Base-by-base conservation (phyloP, 306 rosid genomes). In the Cyamopsis tetragonoloba region DNA sequence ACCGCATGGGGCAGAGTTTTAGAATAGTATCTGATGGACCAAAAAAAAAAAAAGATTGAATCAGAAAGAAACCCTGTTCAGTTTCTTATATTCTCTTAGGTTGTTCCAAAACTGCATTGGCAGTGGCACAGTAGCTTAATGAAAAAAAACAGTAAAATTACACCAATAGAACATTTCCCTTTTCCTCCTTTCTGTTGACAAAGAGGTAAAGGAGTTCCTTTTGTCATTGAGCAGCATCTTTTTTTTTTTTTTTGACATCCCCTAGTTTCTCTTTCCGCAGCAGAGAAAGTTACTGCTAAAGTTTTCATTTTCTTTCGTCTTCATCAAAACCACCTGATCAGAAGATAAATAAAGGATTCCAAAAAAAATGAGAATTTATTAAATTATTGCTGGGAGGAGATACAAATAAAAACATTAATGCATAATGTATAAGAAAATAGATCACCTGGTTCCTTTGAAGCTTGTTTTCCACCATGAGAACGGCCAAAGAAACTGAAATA, bases 91-190 rank as follows among this genome's bases (percentile, higher is more conserved):
- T 66, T 68, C 67, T 68, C 71, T 62, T 41, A 44, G 62, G 81
- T 79, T 79, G 84, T 82, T 83, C 64, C 84, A 79, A n/a, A 75
- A 80, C 83, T 80, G 82, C 87, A 74, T 73, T 85, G 86, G 77
- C 95, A 86, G 69, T 24, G 66, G 72, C 69, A 74, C 68, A 67
- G 38, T 19, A 60, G 20, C 26, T 48, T 46, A 67, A 18, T 49
- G 38, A 68, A 42, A 43, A 41, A n/a, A 42, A 54, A 62, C 30
- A 39, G 5, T 5, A 70, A 53, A 54, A 66, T 13, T 39, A 70
- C 75, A 66, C 19, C 34, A 23, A 28, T 66, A 66, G 20, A 60
- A 32, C 65, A 48, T 30, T 39, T 66, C 47, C 55, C 66, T 51
- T 15, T 37, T 14, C 18, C 23, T 66, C 22, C 55, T 58, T 32